A percentile compares a stretch with the other conserved stretches of the same genome.
phyloP scores from a whole-genome alignment of 495 filamentous ascomycete species.

The Penicillium dipodomyicola region DNA sequence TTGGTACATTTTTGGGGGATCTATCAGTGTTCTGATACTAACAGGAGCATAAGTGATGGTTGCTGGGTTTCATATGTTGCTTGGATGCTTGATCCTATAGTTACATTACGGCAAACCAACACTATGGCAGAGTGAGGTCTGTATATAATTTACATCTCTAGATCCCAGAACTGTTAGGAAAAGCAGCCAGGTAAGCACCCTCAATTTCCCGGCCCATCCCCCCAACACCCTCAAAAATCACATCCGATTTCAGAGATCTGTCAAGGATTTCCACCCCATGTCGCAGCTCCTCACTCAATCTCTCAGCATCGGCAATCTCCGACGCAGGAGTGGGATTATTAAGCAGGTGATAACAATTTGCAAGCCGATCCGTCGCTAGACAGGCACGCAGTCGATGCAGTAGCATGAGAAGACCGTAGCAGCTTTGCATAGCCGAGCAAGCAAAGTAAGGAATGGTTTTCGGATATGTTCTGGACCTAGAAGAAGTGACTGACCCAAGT shows the following conservation, averaged over 20 bases:
- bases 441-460: constrained; percentile 50
- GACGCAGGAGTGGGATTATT: constrained; percentile 25
- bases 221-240: constrained; percentile 25
- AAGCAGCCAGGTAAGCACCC: constrained; percentile 19
- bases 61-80: neutral
- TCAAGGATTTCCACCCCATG: constrained; percentile 41
- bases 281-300: constrained; percentile 42
- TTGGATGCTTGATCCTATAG: neutral
- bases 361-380: constrained; percentile 17
- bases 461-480: constrained; percentile 25
- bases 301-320: constrained; percentile 35
- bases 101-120: neutral
- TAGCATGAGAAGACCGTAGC: constrained; percentile 51
- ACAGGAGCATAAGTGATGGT: neutral
- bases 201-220: constrained; percentile 27
- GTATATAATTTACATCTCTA: neutral
- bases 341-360: constrained; percentile 24
- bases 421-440: constrained; percentile 54
- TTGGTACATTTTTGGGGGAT: neutral
- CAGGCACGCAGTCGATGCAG: constrained; percentile 33
- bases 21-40: neutral
- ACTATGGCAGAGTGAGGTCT: neutral
- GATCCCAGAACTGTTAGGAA: constrained; percentile 14
- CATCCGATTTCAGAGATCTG: constrained; percentile 34
- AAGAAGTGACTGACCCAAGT: neutral